phyloP scores from a whole-genome alignment of 805 yeast species.

The Starmerella sirachaensis region DNA sequence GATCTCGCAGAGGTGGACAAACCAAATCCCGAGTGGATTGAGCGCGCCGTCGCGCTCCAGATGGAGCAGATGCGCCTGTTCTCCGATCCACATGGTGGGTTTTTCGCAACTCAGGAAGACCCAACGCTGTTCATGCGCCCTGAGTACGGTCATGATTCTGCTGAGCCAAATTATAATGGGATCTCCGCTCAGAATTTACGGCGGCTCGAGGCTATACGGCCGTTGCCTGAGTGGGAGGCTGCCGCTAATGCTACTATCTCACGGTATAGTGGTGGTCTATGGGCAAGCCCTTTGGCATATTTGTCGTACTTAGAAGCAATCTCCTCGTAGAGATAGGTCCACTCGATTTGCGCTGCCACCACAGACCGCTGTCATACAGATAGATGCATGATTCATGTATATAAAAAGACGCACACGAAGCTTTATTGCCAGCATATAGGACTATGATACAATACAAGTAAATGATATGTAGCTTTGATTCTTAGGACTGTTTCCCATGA shows the following conservation, averaged over 20 bases:
- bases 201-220: slow-evolving; percentile 19
- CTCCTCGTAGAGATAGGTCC: not conserved
- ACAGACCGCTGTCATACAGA: no score
- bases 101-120: slow-evolving; percentile 22
- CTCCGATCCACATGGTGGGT: slow-evolving; percentile 28
- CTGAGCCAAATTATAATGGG: slow-evolving; percentile 32
- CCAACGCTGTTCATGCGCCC: slow-evolving; percentile 27
- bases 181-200: slow-evolving; percentile 27
- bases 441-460: no score
- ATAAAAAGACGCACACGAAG: no score
- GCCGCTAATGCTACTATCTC: not conserved
- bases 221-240: not conserved
- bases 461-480: no score
- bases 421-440: no score
- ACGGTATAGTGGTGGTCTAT: not conserved
- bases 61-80: slow-evolving; percentile 26
- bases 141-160: slow-evolving; percentile 29
- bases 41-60: slow-evolving; percentile 28
- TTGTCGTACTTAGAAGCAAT: slow-evolving; percentile 3
- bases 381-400: no score
- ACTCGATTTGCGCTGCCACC: not conserved
- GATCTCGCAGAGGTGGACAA: slow-evolving; percentile 29
- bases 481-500: no score
- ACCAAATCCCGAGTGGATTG: slow-evolving; percentile 22
- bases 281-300: slow-evolving; percentile 7